Evolutionary conservation across 139 green algal genomes (phyloP), one percentile per base, ranked within the genome.

Genomic region (Volvox reticuliferus): DNA sequence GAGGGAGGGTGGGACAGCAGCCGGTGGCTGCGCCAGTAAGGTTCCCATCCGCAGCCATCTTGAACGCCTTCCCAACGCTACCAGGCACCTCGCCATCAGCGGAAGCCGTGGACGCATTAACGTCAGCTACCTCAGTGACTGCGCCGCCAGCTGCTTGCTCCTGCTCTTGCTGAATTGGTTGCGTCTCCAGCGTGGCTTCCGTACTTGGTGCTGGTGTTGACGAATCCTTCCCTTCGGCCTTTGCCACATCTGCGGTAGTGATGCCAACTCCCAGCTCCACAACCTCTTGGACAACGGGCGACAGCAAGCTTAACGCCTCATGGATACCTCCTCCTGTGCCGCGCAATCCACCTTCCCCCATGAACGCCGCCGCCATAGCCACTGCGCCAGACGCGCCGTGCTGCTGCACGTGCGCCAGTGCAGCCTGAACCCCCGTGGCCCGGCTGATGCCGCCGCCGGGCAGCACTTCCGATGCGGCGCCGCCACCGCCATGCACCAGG

Each of bases 331-430:
- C 67, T 22, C 14, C 67, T 18, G 13, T 68, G 65, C 33, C 65
- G 65, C 2, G 21, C 21, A 12, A 24, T 24, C 21, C 65, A 33
- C 14, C 79, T 17, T 16, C 44, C 24, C 30, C 30, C n/a, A 61
- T 14, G 17, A 73, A 37, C 12, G 35, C 12, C 83, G 20, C n/a
- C 12, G 69, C 83, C 35, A 65, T 36, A 19, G 83, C 83, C 9
- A 37, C 83, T 12, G 83, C 83, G 16, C 67, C 83, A 18, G 83
- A 68, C 13, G 82, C 33, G 36, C 83, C 83, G 83, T 71, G 22
- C 83, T 80, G 83, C 67, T 80, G 83, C 65, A 81, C 67, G 28
- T 88, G 65, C 82, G 22, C 35, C 33, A 88, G 82, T 67, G 82
- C 82, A 35, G 65, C 63, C 82, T 63, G 33, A 65, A 79, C 35